Evolutionary conservation across 2,329 filamentous ascomycete species (phyloP).

Genomic region (Cladosporium sp.): DNA sequence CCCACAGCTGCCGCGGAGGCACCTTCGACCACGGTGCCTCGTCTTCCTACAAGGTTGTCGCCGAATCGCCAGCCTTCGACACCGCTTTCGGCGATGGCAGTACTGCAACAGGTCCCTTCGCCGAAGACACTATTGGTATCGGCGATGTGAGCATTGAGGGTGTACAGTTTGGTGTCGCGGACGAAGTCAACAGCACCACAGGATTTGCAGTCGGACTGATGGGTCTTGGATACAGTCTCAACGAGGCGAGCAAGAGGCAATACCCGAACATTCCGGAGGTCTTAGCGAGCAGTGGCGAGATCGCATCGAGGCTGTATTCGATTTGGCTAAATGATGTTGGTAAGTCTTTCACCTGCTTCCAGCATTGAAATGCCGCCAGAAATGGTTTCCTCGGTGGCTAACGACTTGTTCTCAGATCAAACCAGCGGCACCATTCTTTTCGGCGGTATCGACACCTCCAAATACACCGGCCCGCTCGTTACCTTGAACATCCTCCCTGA

Average conservation of each 20-base stretch:
- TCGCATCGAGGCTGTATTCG: conserved; percentile 29
- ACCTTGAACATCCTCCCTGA: conserved; percentile 29
- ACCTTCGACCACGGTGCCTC: conserved; percentile 25
- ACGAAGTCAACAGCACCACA: conserved; percentile 24
- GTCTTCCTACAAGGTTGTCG: conserved; percentile 24
- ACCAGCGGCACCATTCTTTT: conserved; percentile 31
- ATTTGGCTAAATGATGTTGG: conserved; percentile 29
- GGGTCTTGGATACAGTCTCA: conserved; percentile 29
- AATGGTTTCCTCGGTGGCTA: not conserved
- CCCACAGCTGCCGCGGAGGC: conserved; percentile 27
- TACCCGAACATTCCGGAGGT: conserved; percentile 34
- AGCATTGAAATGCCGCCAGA: not conserved
- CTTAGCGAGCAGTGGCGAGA: conserved; percentile 26
- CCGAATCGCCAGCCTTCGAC: conserved; percentile 24
- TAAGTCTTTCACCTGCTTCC: not conserved
- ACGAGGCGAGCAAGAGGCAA: conserved; percentile 23
- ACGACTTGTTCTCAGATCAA: not conserved
- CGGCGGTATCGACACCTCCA: conserved; percentile 32
- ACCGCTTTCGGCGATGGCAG: conserved; percentile 29
- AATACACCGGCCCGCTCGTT: conserved; percentile 27
- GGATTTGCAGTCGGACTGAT: conserved; percentile 30
- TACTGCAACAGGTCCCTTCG: conserved; percentile 26
- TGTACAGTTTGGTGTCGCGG: conserved; percentile 30
- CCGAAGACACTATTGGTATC: conserved; percentile 26
- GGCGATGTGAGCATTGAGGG: conserved; percentile 25